phyloP scores from a whole-genome alignment of 441 rosid genomes.

The Jatropha podagrica region DNA sequence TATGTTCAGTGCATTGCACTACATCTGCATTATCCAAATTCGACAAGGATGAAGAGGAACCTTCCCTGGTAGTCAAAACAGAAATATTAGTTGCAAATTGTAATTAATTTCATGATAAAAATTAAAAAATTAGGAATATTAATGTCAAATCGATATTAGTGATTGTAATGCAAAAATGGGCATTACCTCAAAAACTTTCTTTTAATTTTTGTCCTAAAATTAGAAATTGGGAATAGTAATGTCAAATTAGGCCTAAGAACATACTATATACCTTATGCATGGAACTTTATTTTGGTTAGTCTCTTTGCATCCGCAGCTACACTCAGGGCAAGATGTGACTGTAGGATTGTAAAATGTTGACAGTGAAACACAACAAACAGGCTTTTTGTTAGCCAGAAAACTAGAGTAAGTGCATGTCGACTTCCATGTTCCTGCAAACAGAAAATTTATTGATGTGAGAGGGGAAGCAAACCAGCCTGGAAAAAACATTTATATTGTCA shows the following conservation, averaged over 20 bases:
- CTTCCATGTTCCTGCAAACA: constrained; percentile 60
- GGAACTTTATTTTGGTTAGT: constrained; percentile 28
- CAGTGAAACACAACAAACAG: constrained; percentile 53
- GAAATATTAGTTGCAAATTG: background rate
- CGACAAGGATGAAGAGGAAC: constrained; percentile 12
- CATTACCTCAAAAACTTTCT: too few species aligned
- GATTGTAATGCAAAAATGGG: too few species aligned
- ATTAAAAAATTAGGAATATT: background rate
- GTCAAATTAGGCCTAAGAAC: background rate
- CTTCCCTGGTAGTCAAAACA: constrained; percentile 35
- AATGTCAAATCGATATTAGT: background rate
- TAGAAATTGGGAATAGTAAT: too few species aligned
- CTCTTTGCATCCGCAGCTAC: constrained; percentile 72
- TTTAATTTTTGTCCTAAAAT: too few species aligned
- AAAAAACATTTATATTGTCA: background rate
- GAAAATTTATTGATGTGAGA: background rate
- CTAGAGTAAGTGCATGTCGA: constrained; percentile 58
- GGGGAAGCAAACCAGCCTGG: background rate
- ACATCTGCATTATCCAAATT: constrained; percentile 26
- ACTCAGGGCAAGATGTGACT: constrained; percentile 53
- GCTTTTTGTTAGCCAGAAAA: constrained; percentile 50
- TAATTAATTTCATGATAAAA: background rate
- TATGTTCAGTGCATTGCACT: constrained; percentile 54
- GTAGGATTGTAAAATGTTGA: constrained; percentile 54
- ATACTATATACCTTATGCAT: constrained; percentile 42